Base-by-base conservation (phyloP, 257 asterid genomes). In the Nicotiana paniculata region DNA sequence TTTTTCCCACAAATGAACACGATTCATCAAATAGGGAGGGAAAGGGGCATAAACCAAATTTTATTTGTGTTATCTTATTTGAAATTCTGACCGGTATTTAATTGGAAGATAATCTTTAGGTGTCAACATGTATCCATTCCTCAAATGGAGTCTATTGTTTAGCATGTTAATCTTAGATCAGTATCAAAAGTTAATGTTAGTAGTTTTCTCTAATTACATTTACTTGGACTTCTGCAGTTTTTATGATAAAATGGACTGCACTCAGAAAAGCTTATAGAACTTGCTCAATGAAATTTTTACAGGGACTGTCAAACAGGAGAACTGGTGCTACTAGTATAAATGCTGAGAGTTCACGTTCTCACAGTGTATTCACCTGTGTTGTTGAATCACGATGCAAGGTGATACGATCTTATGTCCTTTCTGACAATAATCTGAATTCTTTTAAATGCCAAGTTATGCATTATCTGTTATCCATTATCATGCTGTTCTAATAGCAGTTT, bases 321-420 rank as follows among this genome's bases (percentile, higher is more conserved):
- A 96, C 97, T 69, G 92, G 98, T 46, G 95, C 99, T 21, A 96
- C 99, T 33, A 87, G 93, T 85, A 87, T 92, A 81, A 96, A 96
- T 89, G 95, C 98, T 75, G 99, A 96, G 90, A 96, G 99, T 88
- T 96, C 99, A 69, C 94, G 99, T 62, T 96, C 99, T 85, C 99
- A 96, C 89, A 92, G 99, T 67, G 98, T 96, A 72, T 96, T 96
- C 86, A 94, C 99, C 24, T 96, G 98, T 89, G 92, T 94, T 86
- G 95, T 96, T 85, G 98, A 96, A 90, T 96, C 99, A 55, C 97
- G 98, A 63, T 85, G 91, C 92, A 94, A 96, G 98, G 99, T 96
- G 90, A 82, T 81, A n/a, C 39, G 10, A 68, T 79, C 80, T 77
- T 64, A 51, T 53, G 80, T 16, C 28, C 80, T 75, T 75, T 75